phyloP scores from a whole-genome alignment of 2,329 filamentous ascomycete species.

The Fusarium goolgardi region DNA sequence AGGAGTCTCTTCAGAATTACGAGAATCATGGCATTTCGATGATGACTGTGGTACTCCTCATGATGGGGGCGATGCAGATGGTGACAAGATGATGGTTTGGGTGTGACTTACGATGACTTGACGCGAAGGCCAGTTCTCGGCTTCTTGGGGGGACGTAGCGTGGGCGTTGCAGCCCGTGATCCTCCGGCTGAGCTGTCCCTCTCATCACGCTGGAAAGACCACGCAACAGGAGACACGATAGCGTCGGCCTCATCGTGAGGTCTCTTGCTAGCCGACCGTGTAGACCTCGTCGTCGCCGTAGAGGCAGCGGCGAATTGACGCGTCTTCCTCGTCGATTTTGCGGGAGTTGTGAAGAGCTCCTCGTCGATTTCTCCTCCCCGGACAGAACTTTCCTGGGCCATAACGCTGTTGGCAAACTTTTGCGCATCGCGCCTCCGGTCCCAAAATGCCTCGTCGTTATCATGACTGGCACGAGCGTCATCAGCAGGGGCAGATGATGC shows the following conservation, averaged over 20 bases:
- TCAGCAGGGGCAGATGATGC: conserved; percentile 46
- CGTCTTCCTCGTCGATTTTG: conserved; percentile 51
- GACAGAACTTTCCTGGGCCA: conserved; percentile 54
- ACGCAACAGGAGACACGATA: conserved; percentile 63
- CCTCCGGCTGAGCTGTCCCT: conserved; percentile 59
- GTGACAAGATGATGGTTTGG: conserved; percentile 4
- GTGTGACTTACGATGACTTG: conserved; percentile 73
- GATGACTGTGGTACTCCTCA: background rate
- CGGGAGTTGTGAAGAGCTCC: conserved; percentile 49
- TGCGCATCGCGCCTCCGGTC: conserved; percentile 54
- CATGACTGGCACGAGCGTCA: conserved; percentile 48
- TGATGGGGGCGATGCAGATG: conserved; percentile 9
- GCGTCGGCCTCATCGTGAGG: conserved; percentile 66
- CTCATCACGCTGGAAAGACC: conserved; percentile 61
- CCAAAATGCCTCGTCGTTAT: conserved; percentile 51
- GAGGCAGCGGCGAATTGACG: conserved; percentile 52
- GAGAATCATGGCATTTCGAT: conserved; percentile 1
- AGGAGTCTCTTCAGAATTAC: conserved; percentile 7
- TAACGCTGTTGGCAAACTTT: conserved; percentile 54
- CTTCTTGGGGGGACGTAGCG: conserved; percentile 68
- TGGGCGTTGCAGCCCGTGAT: conserved; percentile 72
- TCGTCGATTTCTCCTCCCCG: conserved; percentile 48
- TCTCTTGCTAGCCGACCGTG: conserved; percentile 64
- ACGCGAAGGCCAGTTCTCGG: conserved; percentile 71
- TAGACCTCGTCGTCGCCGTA: conserved; percentile 56